Conservation (phyloP, 2,329 filamentous ascomycete genomes). For the Fonsecaea erecta region DNA sequence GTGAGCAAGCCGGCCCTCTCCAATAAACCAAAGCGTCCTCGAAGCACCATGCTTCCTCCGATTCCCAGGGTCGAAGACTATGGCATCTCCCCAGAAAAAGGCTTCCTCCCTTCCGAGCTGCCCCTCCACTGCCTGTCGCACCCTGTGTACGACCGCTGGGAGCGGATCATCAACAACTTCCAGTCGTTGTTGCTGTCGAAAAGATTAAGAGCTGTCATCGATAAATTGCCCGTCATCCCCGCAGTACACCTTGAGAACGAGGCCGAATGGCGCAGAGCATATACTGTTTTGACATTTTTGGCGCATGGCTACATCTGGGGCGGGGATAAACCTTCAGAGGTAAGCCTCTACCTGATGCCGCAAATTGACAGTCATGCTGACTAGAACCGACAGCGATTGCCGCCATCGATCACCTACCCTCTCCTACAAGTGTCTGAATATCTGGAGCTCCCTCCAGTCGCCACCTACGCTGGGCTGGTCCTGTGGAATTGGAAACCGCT, state of each 20-base stretch:
- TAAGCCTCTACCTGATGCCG: slow-evolving; percentile 43
- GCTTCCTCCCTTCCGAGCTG: slow-evolving; percentile 82
- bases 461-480: slow-evolving; percentile 88
- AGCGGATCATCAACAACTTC: slow-evolving; percentile 80
- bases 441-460: slow-evolving; percentile 87
- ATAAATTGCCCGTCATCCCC: slow-evolving; percentile 80
- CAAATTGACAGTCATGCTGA: neutral
- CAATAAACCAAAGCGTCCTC: neutral
- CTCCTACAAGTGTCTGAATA: slow-evolving; percentile 75
- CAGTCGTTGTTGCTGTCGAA: slow-evolving; percentile 85
- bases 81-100: slow-evolving; percentile 67
- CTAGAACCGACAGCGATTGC: slow-evolving; percentile 61
- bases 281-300: slow-evolving; percentile 76
- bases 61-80: slow-evolving; percentile 70
- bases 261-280: slow-evolving; percentile 88
- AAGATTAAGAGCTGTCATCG: slow-evolving; percentile 77
- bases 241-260: slow-evolving; percentile 80
- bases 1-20: neutral
- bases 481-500: slow-evolving; percentile 97
- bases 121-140: slow-evolving; percentile 82
- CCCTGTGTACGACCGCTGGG: slow-evolving; percentile 94
- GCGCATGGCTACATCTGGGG: slow-evolving; percentile 91
- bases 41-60: slow-evolving; percentile 52
- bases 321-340: slow-evolving; percentile 73
- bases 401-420: slow-evolving; percentile 80